Evolutionary conservation across 2,329 filamentous ascomycete genomes (phyloP), one percentile per base, ranked within the genome.

Genomic region (Exophiala sp.): DNA sequence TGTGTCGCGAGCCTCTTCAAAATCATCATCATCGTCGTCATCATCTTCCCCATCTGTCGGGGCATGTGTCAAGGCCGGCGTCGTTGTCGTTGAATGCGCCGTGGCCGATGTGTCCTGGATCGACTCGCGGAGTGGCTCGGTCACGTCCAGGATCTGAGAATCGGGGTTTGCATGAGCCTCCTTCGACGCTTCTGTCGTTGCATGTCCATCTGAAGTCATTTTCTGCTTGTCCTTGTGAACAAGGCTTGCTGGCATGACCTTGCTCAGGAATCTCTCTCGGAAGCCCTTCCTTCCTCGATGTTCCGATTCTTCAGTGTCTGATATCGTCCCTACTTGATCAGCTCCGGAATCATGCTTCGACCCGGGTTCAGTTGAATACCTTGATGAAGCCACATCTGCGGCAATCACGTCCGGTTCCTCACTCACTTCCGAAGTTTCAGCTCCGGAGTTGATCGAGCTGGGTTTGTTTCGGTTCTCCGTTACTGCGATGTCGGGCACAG

Each of bases 1-100:
- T 1, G 51, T 60, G 38, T 62, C 60, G 19, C 60, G 37, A 2
- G 60, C 55, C 49, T 62, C 60, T 38, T 62, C 60, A 23, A 57
- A 58, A 23, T 62, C 53, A 13, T 58, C 55, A 40, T 55, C 55
- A 37, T 55, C 34, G 14, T 37, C 34, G 14, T 37, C 14, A 11
- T 37, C 34, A 16, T 37, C 48, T 3, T 37, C 14, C 5, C 19
- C 34, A 13, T 37, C 48, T 6, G 46, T 55, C 16, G 47, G 49
- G 3, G 49, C 50, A 16, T 46, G 49, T 23, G 52, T 49, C 18
- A 54, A 30, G 14, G 55, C 48, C 8, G 50, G 54, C 2, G 50
- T 54, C 14, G 51, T 52, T 9, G 51, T 47, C 11, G 50, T 53
- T 3, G 56, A 57, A 18, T 27, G 24, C 24, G 24, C 10, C 10